Evolutionary conservation across 139 green algal genomes (phyloP).

Genomic region (Klebsormidium nitens): DNA sequence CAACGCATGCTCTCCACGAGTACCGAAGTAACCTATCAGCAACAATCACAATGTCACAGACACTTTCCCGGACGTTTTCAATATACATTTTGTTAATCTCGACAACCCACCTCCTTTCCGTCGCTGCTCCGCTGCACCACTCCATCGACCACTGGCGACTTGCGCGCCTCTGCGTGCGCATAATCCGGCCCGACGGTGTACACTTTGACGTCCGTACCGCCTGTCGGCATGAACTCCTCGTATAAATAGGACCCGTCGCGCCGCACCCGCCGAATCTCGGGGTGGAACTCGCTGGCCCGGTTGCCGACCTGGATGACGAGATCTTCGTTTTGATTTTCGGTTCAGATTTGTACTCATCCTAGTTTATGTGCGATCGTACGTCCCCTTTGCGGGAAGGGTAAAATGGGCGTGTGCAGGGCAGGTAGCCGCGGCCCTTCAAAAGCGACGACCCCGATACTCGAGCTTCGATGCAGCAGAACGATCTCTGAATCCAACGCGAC

Average conservation of each 20-base stretch:
- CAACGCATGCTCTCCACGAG: too few relatives aligned
- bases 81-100: too few relatives aligned
- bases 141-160: constrained; percentile 94
- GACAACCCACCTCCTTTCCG: constrained; percentile 80
- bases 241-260: constrained; percentile 93
- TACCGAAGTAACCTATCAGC: too few relatives aligned
- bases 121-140: constrained; percentile 73
- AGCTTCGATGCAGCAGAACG: too few relatives aligned
- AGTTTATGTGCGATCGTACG: constrained; percentile 5
- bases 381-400: too few relatives aligned
- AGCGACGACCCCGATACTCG: too few relatives aligned
- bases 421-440: too few relatives aligned
- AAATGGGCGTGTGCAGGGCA: too few relatives aligned
- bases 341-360: not conserved
- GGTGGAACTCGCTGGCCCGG: constrained; percentile 39
- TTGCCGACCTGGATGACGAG: constrained; percentile 32
- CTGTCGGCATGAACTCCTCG: constrained; percentile 91
- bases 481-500: too few relatives aligned
- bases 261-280: constrained; percentile 46
- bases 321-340: not conserved
- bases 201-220: constrained; percentile 98
- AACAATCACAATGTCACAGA: too few relatives aligned
- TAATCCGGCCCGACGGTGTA: constrained; percentile 89
- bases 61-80: too few relatives aligned
- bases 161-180: constrained; percentile 95